Evolutionary conservation across 2,329 filamentous ascomycete species (phyloP), one percentile per base, ranked within the genome.

Genomic region (Colletotrichum abscissum): DNA sequence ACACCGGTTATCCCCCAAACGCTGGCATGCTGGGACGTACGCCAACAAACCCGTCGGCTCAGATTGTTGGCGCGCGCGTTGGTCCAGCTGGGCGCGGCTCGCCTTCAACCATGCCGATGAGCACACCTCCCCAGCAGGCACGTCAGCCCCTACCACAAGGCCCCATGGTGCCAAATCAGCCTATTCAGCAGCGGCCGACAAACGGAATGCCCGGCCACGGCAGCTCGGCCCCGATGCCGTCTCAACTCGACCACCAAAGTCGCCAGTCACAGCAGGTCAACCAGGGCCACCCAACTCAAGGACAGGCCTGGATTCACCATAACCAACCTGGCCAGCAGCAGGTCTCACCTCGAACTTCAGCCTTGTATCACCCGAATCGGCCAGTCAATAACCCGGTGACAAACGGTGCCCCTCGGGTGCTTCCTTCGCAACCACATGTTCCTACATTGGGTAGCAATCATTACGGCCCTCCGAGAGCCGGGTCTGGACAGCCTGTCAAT

Each of bases 201-300:
- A 64, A 35, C 24, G 26, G 24, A 14, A 12, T 16, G 4, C 16
- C 55, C 8, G 63, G 14, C 9, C 63, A 64, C 46, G 22, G 35
- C n/a, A 70, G 46, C 26, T 73, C 70, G 2, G 55, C 70, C 1
- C 60, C 60, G 14, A 73, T 73, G 67, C 67, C 67, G 14, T 49
- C 30, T 2, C 63, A 65, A 19, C 49, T 42, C 12, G 46, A 38
- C 14, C 54, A 42, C 5, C 63, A 65, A 42, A n/a, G 22, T 9
- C 63, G 52, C 5, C 49, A 38, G 54, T 19, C 67, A 19, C 57
- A 63, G 57, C 57, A 63, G 26, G 7, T 28, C 11, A 59, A 59
- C 5, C 70, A 70, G 22, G 62, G 35, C 8, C 65, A 69, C 8
- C 65, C 60, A 11, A 54, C 28, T 19, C 65, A 49, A 49, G 42